Evolutionary conservation across 768 basidiomycete genomes (phyloP), one percentile per base, ranked within the genome.

Genomic region (Rhodotorula babjevae): DNA sequence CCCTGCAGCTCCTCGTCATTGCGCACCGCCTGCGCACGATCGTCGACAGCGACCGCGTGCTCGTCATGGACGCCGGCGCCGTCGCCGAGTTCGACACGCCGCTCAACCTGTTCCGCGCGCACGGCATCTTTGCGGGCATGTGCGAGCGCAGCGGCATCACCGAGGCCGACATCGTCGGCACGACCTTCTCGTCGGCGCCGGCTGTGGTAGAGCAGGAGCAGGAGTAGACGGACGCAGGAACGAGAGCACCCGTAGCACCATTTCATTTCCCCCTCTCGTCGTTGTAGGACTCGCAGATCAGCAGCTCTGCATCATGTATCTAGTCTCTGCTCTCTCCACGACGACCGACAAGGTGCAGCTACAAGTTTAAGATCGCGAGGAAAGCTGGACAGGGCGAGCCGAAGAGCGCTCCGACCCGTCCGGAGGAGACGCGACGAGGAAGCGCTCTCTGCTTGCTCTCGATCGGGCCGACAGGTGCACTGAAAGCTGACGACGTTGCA

Each of bases 1-100:
- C 52, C 50, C 23, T 23, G 50, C 50, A 71, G 70, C 60, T 60
- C 12, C 64, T 73, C 49, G 63, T 71, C 65, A 63, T 76, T 29
- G 59, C 79, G 87, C 91, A 95, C 81, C 89, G 93, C 36, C 82
- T 95, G 63, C 86, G 88, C 58, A 95, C 93, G 3, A 93, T 95
- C 77, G 87, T 93, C 72, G 85, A 87, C 21, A 94, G 93, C 77
- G 92, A 97, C 81, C 85, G 90, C 53, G 90, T 96, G 47, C 88
- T 91, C 76, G 93, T 94, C 27, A 86, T 95, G 79, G 88, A 91
- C 77, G 87, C 87, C 3, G 93, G 93, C 0, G 82, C 83, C 66
- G 89, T 93, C 67, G 88, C 69, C 33, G 76, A 68, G 25, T 76
- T 66, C 31, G 71, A 77, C 65, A 64, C 66, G 14, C 87, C 88